phyloP scores from a whole-genome alignment of 2,329 filamentous ascomycete species.

The Aureobasidium leucospermi region DNA sequence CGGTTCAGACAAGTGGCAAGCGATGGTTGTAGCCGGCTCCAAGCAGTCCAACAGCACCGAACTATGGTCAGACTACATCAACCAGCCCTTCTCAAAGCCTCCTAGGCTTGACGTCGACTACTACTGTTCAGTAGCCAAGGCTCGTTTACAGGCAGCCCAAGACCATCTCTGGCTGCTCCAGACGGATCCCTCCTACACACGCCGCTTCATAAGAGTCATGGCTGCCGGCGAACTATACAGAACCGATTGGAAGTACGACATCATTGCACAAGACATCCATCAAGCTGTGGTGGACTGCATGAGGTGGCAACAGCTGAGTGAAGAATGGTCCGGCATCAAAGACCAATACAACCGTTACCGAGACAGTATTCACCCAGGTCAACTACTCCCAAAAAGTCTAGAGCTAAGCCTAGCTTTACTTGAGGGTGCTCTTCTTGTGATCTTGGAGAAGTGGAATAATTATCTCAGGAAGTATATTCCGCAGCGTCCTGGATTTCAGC shows the following conservation, averaged over 20 bases:
- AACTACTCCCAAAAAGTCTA: background rate
- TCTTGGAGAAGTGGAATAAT: background rate
- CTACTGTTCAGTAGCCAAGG: slow-evolving; percentile 14
- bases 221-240: background rate
- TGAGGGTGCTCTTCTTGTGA: background rate
- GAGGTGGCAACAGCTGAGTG: background rate
- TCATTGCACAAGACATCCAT: background rate
- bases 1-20: background rate
- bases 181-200: slow-evolving; percentile 17
- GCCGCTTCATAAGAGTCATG: background rate
- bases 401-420: background rate
- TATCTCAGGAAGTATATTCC: background rate
- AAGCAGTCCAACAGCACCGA: background rate
- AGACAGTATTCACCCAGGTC: background rate
- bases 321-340: background rate
- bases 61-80: background rate
- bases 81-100: slow-evolving; percentile 17
- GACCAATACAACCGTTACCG: background rate
- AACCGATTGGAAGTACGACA: background rate
- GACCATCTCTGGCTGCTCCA: slow-evolving; percentile 24
- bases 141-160: slow-evolving; percentile 16
- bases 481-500: background rate
- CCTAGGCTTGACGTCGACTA: slow-evolving; percentile 17
- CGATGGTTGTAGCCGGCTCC: background rate
- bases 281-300: background rate